These are phyloP conservation scores for Neurospora africana DNA, from an alignment of 495 filamentous ascomycete species.

Conservation along the genomic window DNA sequence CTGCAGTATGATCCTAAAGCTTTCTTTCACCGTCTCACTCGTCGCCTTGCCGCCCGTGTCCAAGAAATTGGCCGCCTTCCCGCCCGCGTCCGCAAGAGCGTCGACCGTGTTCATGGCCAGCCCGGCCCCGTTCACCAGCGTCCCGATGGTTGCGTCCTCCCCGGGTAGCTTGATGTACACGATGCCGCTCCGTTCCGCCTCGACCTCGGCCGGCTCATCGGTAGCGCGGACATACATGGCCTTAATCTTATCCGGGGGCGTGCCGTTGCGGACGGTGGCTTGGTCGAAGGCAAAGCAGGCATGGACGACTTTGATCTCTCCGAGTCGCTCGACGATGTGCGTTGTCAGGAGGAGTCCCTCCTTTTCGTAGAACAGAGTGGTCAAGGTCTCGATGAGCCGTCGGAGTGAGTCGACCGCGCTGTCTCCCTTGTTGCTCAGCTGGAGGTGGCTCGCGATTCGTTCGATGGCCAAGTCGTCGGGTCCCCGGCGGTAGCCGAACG, in stretches of 20 bases:
- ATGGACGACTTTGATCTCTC: slow-evolving; percentile 36
- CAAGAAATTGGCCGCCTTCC: slow-evolving; percentile 67
- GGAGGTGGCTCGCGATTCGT: slow-evolving; percentile 18
- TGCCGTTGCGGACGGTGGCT: slow-evolving; percentile 56
- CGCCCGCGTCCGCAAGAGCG: slow-evolving; percentile 55
- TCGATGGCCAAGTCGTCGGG: slow-evolving; percentile 43
- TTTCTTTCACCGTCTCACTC: slow-evolving; percentile 66
- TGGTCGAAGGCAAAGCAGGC: slow-evolving; percentile 63
- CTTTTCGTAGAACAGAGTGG: slow-evolving; percentile 52
- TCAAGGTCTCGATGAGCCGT: slow-evolving; percentile 42
- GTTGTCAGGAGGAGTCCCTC: slow-evolving; percentile 57
- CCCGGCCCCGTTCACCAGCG: slow-evolving; percentile 78
- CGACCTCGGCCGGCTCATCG: slow-evolving; percentile 49
- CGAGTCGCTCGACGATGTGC: slow-evolving; percentile 29
- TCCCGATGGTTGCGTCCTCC: slow-evolving; percentile 49
- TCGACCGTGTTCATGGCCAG: slow-evolving; percentile 91
- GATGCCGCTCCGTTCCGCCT: slow-evolving; percentile 62
- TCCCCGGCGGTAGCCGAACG: slow-evolving; percentile 47
- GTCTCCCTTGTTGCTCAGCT: slow-evolving; percentile 10
- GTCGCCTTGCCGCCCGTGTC: slow-evolving; percentile 90
- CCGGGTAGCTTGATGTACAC: slow-evolving; percentile 54
- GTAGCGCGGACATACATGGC: slow-evolving; percentile 37
- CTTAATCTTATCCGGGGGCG: slow-evolving; percentile 58
- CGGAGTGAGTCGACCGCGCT: slow-evolving; percentile 28
- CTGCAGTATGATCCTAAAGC: slow-evolving; percentile 59